Evolutionary conservation across 108 stramenopile genomes (phyloP).

Genomic region (Nannochloropsis salina): DNA sequence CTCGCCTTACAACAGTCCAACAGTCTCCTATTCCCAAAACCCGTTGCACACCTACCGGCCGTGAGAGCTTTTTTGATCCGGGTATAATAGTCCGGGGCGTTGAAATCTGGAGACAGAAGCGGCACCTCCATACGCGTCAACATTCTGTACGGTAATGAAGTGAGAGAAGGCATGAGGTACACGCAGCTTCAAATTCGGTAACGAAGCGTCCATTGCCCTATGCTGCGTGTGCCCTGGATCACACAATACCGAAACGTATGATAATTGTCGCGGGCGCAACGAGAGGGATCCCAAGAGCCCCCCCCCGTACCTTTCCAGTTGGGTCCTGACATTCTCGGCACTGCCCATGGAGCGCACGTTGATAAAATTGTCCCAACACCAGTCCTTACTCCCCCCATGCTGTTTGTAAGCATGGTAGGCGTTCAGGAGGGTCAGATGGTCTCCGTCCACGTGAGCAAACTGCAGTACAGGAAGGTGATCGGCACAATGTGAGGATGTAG

Average conservation of each 20-base stretch:
- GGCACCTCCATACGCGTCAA: constrained; percentile 36
- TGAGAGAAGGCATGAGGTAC: neutral
- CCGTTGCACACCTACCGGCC: constrained; percentile 30
- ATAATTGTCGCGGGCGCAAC: no score
- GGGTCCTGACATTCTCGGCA: constrained; percentile 80
- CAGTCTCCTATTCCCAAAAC: neutral
- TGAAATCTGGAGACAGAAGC: constrained; percentile 74
- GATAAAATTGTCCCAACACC: constrained; percentile 98
- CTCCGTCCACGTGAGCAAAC: constrained; percentile 87
- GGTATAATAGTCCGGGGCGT: constrained; percentile 70
- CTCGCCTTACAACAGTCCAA: no score
- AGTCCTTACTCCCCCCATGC: constrained; percentile 71
- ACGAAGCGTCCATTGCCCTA: no score
- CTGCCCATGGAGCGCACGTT: constrained; percentile 75
- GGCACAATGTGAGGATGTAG: neutral
- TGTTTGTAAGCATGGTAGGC: constrained; percentile 87
- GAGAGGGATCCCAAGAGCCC: no score
- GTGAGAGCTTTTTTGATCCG: constrained; percentile 62
- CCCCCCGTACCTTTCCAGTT: constrained; percentile 55
- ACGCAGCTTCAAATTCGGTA: no score
- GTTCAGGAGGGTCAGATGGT: constrained; percentile 92
- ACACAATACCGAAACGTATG: no score
- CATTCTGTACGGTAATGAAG: neutral
- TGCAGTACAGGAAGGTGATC: constrained; percentile 44
- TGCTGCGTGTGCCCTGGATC: no score